A percentile compares a stretch with the other conserved stretches of the same genome.
phyloP scores from a whole-genome alignment of 495 filamentous ascomycete genomes.

The Letharia columbiana region DNA sequence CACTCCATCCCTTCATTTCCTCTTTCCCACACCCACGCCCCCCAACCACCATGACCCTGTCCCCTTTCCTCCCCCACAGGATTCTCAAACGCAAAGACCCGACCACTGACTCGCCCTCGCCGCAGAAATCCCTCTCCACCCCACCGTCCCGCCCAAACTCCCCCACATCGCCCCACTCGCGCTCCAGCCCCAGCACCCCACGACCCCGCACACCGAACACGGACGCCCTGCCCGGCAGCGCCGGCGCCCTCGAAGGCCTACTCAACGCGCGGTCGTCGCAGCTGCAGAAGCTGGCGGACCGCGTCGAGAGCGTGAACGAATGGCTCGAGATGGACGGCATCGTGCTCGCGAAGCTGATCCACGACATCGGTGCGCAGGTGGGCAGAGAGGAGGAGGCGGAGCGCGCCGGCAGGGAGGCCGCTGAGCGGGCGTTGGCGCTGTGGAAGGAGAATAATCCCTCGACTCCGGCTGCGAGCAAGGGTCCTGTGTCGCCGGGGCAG shows the following conservation, averaged over 20 bases:
- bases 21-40: neutral
- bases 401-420: neutral
- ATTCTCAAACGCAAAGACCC: neutral
- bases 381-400: neutral
- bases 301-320: constrained; percentile 17
- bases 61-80: neutral
- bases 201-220: neutral
- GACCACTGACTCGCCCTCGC: neutral
- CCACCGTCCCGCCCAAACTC: neutral
- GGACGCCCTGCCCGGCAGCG: neutral
- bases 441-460: neutral
- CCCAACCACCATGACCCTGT: neutral
- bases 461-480: neutral
- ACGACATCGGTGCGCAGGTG: neutral
- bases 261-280: constrained; percentile 9
- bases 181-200: neutral
- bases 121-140: neutral
- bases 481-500: neutral
- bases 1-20: neutral
- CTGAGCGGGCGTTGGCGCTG: neutral
- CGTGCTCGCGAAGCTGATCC: neutral
- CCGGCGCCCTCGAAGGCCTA: constrained; percentile 10
- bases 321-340: constrained; percentile 19
- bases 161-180: neutral
- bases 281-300: constrained; percentile 15